These are phyloP conservation scores for Panicum virgatum DNA, from an alignment of 202 grass and related monocot genomes.

Conservation along the genomic window DNA sequence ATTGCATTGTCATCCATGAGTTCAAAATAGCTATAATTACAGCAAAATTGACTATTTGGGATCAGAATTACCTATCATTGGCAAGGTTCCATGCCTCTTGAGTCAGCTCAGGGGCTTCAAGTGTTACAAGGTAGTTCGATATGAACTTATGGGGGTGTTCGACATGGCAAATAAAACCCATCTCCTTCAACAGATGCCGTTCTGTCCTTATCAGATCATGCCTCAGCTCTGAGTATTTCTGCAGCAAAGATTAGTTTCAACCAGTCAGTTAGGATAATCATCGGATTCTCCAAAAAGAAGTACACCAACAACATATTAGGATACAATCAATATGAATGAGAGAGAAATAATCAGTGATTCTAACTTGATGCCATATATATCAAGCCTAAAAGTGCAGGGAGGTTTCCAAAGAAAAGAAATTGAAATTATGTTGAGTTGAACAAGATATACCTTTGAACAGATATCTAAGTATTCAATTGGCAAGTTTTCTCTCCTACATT, in stretches of 20 bases:
- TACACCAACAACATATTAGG: conserved; percentile 9
- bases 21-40: background rate
- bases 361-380: background rate
- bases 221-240: conserved; percentile 75
- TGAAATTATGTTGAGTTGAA: conserved; percentile 18
- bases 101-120: conserved; percentile 67
- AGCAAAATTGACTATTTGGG: background rate
- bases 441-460: conserved; percentile 56
- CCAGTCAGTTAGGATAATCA: conserved; percentile 3
- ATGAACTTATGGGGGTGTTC: conserved; percentile 97
- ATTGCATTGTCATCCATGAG: background rate
- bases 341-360: background rate
- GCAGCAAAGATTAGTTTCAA: conserved; percentile 32
- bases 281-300: background rate
- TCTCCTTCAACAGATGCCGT: conserved; percentile 84
- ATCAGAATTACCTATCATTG: conserved; percentile 77
- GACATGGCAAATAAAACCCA: conserved; percentile 91
- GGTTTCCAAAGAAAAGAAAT: conserved; percentile 9
- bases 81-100: conserved; percentile 95
- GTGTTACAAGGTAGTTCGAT: conserved; percentile 81
- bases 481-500: conserved; percentile 78
- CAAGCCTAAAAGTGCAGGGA: background rate
- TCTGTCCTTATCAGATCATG: conserved; percentile 80
- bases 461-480: conserved; percentile 72
- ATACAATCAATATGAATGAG: background rate